Base-by-base conservation (phyloP, 768 basidiomycete genomes). In the Tulasnella sp. region DNA sequence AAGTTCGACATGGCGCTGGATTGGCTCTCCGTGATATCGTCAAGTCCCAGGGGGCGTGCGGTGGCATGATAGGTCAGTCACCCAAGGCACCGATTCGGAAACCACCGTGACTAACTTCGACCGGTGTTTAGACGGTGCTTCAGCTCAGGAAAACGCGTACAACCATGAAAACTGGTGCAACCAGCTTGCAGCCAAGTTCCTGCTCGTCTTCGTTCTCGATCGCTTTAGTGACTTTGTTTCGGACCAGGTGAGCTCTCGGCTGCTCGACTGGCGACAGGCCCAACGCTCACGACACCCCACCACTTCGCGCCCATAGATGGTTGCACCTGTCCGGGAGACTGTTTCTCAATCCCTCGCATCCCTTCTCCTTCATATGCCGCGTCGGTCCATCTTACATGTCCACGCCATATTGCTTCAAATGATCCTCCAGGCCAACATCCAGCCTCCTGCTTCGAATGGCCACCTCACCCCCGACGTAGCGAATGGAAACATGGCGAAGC, bases 181-280 rank as follows among this genome's bases (percentile, higher is more conserved):
- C 81, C 91, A 93, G 80, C 87, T 99, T 22, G 93, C 95, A 2
- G 91, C 94, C 14, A 93, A 93, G 83, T 90, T 98, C 76, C 90
- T 99, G 2, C 93, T 93, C 83, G 92, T 99, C 12, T 94, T 99
- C 82, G 94, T 97, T 44, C 88, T 98, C 37, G 98, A 99, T 85
- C 92, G 98, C n/a, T 99, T 99, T 83, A 96, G 97, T 2, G 98
- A 99, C 86, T 99, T 97, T 84, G 92, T 98, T 48, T 94, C 96
- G 0, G 98, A 99, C 85, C 96, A 97, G 87, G 90, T 89, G 60
- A 48, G 87, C 82, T 74, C 6, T 54, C 64, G 64, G 46, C 46
- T 69, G 64, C 18, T 69, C 16, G 7, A 69, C 20, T 37, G 34
- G 48, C 22, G 6, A 44, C 42, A 9, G 31, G 40, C 18, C 24